These are phyloP conservation scores for Angomonas desouzai DNA, from an alignment of 208 protist species.

Conservation along the genomic window DNA sequence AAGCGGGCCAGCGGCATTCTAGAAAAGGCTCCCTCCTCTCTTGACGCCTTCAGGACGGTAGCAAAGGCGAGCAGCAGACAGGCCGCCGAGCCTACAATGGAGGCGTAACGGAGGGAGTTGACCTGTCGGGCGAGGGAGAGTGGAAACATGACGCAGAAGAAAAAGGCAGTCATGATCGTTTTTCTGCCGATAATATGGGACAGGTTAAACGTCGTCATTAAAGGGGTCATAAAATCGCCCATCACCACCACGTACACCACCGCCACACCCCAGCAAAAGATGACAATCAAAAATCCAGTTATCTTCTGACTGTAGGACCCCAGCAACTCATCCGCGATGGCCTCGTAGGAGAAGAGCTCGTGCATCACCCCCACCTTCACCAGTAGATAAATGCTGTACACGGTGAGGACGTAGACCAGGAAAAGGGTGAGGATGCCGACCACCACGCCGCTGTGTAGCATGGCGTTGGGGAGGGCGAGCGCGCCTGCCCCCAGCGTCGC, in stretches of 20 bases:
- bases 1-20: slow-evolving; percentile 22
- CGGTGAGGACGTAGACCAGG: slow-evolving; percentile 39
- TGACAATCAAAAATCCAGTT: slow-evolving; percentile 46
- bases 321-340: slow-evolving; percentile 48
- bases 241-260: slow-evolving; percentile 86
- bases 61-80: slow-evolving; percentile 52
- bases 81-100: slow-evolving; percentile 55
- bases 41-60: slow-evolving; percentile 20
- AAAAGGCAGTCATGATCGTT: slow-evolving; percentile 60
- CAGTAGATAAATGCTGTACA: slow-evolving; percentile 78
- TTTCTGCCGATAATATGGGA: slow-evolving; percentile 29
- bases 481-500: slow-evolving; percentile 70
- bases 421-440: slow-evolving; percentile 40
- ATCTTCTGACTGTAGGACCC: slow-evolving; percentile 49
- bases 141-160: slow-evolving; percentile 78
- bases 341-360: slow-evolving; percentile 61
- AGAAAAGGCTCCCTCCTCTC: neutral
- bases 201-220: slow-evolving; percentile 33
- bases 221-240: slow-evolving; percentile 66
- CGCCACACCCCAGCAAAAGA: slow-evolving; percentile 80
- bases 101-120: slow-evolving; percentile 73
- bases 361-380: slow-evolving; percentile 52
- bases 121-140: slow-evolving; percentile 59
- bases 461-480: slow-evolving; percentile 69
- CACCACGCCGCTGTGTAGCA: slow-evolving; percentile 52